Base-by-base conservation (phyloP, 2,329 filamentous ascomycete species). In the Zymoseptoria passerinii region DNA sequence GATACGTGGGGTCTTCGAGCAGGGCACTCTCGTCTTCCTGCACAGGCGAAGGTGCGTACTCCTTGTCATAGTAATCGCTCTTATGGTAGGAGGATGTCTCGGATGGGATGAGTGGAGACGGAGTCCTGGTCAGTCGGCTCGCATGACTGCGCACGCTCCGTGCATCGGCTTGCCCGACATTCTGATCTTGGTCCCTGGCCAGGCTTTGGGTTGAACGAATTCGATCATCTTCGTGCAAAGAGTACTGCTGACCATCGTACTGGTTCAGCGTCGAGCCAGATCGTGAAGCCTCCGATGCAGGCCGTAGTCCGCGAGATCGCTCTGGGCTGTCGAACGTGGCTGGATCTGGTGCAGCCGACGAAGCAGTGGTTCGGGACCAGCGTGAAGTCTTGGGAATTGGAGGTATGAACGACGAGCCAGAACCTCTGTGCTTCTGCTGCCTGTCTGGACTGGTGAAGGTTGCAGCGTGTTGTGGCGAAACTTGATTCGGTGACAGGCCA, bases 281-380 rank as follows among this genome's bases (percentile, higher is more conserved):
- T 44, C 87, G 85, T 29, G 91, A 96, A n/a, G 81, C 74, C 70
- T 83, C 73, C 64, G 81, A 80, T 75, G 84, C 73, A 74, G 85
- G 75, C 77, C 86, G 72, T 44, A 53, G 18, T 18, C 58, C 54
- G 23, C 63, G 63, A 50, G 53, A 57, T 55, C 56, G 61, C 53
- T 65, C 63, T 9, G 70, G 69, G 48, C 67, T 70, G 44, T 71
- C 68, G 18, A 70, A 55, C 7, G 61, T 59, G 4, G 64, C 63
- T 8, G 61, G 63, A 56, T 72, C 70, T 2, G 70, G 70, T 16
- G 89, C 86, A 50, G 91, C 85, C 61, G 90, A 95, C 0, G 91
- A 96, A 3, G 92, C 83, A 0, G 94, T 99, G 1, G 92, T 97
- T 76, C 95, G 94, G 0, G 92, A 97, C 94, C 94, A 99, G 50